Evolutionary conservation across 1,139 yeast species (phyloP).

Genomic region (Saccharomycopsis hybrid): DNA sequence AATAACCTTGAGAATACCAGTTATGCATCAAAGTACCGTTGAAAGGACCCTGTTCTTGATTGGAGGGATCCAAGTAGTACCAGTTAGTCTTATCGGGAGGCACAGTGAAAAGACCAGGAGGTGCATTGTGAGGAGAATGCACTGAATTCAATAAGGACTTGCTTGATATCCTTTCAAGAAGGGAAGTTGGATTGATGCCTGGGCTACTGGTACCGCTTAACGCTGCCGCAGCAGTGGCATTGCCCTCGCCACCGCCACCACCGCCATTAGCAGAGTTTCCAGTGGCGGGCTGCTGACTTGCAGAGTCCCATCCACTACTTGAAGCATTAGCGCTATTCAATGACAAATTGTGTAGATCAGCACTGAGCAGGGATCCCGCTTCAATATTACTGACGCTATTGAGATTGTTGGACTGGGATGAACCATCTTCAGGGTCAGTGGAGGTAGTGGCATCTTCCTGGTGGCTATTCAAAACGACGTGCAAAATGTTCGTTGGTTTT

Average conservation of each 20-base stretch:
- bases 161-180: conserved; percentile 9
- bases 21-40: conserved; percentile 69
- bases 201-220: conserved; percentile 1
- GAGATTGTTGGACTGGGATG: not conserved
- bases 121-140: conserved; percentile 16
- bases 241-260: too few species aligned
- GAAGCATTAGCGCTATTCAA: too few species aligned
- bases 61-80: conserved; percentile 68
- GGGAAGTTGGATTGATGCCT: conserved; percentile 4
- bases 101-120: conserved; percentile 23
- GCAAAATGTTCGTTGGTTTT: conserved; percentile 10
- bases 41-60: conserved; percentile 77
- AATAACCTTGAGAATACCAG: conserved; percentile 64
- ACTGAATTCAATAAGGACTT: conserved; percentile 12
- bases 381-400: too few species aligned
- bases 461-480: conserved; percentile 1
- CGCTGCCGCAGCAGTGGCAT: not conserved
- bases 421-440: not conserved
- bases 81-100: conserved; percentile 48
- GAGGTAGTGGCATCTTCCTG: too few species aligned
- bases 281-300: too few species aligned
- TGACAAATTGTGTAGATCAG: not conserved
- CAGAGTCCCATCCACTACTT: too few species aligned
- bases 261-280: not conserved
- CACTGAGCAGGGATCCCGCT: not conserved